These are phyloP conservation scores for Prunus persica DNA, from an alignment of 306 rosid genomes.

Conservation along the genomic window DNA sequence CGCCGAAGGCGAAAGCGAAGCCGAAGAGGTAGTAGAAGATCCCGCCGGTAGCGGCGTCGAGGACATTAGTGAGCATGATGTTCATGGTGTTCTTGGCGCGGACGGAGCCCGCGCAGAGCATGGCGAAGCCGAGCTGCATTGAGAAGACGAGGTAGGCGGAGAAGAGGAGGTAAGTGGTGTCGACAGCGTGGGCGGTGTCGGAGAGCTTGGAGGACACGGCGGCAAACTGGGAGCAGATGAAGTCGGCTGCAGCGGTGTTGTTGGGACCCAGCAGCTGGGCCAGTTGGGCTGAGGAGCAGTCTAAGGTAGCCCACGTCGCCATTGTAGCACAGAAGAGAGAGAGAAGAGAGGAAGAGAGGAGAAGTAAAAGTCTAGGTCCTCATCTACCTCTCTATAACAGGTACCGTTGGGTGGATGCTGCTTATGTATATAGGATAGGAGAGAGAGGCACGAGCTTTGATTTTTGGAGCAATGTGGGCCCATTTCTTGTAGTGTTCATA, in stretches of 20 bases:
- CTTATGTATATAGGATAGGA: neutral
- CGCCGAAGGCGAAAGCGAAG: conserved; percentile 82
- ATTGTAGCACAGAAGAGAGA: conserved; percentile 4
- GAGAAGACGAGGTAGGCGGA: conserved; percentile 97
- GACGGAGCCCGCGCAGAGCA: conserved; percentile 99
- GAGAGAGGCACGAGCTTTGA: neutral
- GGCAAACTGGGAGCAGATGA: conserved; percentile 52
- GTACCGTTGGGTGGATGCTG: neutral
- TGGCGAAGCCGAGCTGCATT: conserved; percentile 96
- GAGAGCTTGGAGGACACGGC: conserved; percentile 29
- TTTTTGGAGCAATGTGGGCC: neutral
- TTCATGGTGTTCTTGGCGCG: conserved; percentile 99
- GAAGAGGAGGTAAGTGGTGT: conserved; percentile 80
- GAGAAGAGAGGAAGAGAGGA: neutral
- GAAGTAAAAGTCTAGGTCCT: neutral
- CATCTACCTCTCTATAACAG: neutral
- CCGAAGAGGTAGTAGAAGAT: conserved; percentile 91
- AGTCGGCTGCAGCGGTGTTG: conserved; percentile 48
- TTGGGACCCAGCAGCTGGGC: conserved; percentile 55
- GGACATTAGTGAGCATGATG: conserved; percentile 97
- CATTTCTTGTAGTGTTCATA: neutral
- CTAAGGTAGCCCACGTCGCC: conserved; percentile 21
- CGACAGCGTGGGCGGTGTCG: conserved; percentile 57
- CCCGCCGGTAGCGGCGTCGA: conserved; percentile 87
- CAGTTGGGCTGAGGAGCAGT: conserved; percentile 40